These are phyloP conservation scores for Gossypium gossypioides DNA, from an alignment of 441 rosid species.

Conservation along the genomic window DNA sequence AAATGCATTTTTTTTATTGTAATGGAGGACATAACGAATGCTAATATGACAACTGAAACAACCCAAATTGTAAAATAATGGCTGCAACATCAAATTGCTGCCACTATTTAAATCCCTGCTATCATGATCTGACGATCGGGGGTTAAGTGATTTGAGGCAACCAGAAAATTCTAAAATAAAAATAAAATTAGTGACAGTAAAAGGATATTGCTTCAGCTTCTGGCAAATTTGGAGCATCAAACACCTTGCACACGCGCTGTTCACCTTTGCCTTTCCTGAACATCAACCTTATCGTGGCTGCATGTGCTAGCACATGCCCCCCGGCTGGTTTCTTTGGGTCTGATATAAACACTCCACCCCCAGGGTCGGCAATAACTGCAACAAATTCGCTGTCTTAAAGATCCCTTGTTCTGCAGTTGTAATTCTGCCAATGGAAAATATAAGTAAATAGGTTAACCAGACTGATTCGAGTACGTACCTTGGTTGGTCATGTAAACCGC, in stretches of 20 bases:
- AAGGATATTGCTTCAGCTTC: constrained; percentile 96
- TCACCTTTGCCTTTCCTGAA: constrained; percentile 95
- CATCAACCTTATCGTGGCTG: constrained; percentile 75
- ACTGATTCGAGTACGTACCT: constrained; percentile 26
- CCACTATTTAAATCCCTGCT: neutral
- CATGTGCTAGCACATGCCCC: constrained; percentile 91
- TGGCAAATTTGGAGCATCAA: constrained; percentile 84
- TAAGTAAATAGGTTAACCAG: neutral
- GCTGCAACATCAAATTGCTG: neutral
- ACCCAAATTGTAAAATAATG: no score
- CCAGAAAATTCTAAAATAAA: neutral
- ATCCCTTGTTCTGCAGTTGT: neutral
- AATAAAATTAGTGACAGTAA: constrained; percentile 3
- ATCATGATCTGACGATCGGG: constrained; percentile 17
- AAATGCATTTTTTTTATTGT: neutral
- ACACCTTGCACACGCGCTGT: constrained; percentile 83
- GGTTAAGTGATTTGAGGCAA: neutral
- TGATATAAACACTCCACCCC: constrained; percentile 89
- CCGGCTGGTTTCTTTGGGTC: constrained; percentile 95
- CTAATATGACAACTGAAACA: neutral
- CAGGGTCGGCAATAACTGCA: constrained; percentile 83
- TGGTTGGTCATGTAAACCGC: constrained; percentile 91
- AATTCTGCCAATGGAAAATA: neutral
- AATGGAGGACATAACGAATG: neutral
- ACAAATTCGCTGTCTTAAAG: constrained; percentile 10